Evolutionary conservation across 1,284 basidiomycete species (phyloP), one percentile per base, ranked within the genome.

Genomic region (Tylopilus sp.): DNA sequence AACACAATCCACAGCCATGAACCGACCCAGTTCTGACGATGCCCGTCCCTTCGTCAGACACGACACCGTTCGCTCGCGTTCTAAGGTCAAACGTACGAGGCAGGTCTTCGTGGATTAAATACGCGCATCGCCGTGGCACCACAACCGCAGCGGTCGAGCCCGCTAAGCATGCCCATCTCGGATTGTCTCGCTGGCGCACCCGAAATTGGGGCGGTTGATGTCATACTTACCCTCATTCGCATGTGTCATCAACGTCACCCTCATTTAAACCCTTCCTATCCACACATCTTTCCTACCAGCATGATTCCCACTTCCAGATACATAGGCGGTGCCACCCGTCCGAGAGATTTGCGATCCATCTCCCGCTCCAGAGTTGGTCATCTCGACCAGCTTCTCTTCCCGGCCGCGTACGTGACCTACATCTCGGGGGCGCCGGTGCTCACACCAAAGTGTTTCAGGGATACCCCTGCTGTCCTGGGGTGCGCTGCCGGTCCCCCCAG

Each of bases 311-410:
- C 52, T 36, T 47, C 52, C 45, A 65, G 63, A 19, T 46, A 33
- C 56, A 61, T 66, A 61, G 66, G 70, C 8, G 74, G 74, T 26
- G 70, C 75, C 55, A 69, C 74, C 1, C 66, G 70, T 38, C 74
- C 75, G 0, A 59, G 53, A 13, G 68, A 70, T 29, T 48, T 78
- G n/a, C 67, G 70, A 12, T 52, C 59, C 34, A 53, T 70, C 19
- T 66, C 71, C 48, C 71, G 69, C 66, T 70, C 70, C 46, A 58
- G 61, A 9, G 70, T 70, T n/a, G 69, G 69, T 6, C 59, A 59
- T 7, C 47, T 52, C 2, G 71, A 73, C 48, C 69, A 70, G 48
- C 44, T 60, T 5, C 71, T 70, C 4, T 49, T 58, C 1, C 48
- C 61, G 1, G 60, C 60, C 18, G 71, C 71, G 13, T 79, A 77